Evolutionary conservation across 2,329 filamentous ascomycete genomes (phyloP), one percentile per base, ranked within the genome.

Genomic region (Pseudonectria foliicola): DNA sequence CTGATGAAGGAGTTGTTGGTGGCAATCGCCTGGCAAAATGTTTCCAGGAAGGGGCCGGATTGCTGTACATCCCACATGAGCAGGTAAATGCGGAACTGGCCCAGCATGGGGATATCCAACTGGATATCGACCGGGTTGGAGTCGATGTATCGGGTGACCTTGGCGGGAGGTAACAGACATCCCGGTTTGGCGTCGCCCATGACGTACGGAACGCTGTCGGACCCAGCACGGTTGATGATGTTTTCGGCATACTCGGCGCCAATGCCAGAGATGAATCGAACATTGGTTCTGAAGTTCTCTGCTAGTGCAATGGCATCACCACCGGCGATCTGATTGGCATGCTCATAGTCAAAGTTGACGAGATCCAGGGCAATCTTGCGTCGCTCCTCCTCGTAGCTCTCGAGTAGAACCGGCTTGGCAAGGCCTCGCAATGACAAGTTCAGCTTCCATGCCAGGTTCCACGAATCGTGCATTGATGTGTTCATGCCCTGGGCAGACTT

Each of bases 91-190:
- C 81, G 73, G 64, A 88, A 89, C 52, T 89, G 84, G 16, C 83
- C 80, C 6, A 88, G 65, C 59, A 86, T 74, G 2, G 84, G 84
- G 29, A 88, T 84, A 50, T 88, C 84, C 6, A 86, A 74, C 54
- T 89, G 82, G 18, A 88, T 64, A 47, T 88, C 80, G 27, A 89
- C 76, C 0, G 83, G 83, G 49, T 88, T 89, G 4, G 82, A 79
- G 57, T 89, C 84, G 33, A 87, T 73, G 53, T 82, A 87, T 18
- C 84, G 73, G 1, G 80, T 83, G 13, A 81, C 82, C 57, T 77
- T 82, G 27, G 79, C 79, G 3, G 83, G 83, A 3, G 78, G 72
- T 16, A 84, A 65, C 14, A 74, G 62, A 32, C 69, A 73, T 7
- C 73, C 73, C 4, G 71, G 71, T 41, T 66, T 68, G 30, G 69